phyloP scores from a whole-genome alignment of 108 stramenopile species.

The Nitzschia palea region DNA sequence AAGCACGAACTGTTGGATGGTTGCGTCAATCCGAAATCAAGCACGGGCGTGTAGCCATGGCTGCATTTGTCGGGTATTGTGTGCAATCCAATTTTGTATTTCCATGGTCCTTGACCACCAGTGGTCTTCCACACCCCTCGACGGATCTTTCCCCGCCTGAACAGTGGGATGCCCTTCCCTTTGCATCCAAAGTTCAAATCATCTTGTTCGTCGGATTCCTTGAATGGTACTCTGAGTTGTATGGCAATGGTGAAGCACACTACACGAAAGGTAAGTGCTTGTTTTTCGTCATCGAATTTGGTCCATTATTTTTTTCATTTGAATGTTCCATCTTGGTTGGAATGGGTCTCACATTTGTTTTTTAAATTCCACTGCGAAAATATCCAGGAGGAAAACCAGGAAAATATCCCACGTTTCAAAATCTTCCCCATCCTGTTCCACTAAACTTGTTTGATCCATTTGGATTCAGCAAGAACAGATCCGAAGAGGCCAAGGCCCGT shows the following conservation, averaged over 20 bases:
- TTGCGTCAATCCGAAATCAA: constrained; percentile 66
- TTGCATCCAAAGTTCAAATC: constrained; percentile 84
- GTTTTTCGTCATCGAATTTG: too few relatives aligned
- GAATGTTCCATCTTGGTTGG: too few relatives aligned
- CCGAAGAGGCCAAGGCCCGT: constrained; percentile 56
- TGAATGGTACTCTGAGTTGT: constrained; percentile 65
- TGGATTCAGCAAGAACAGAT: constrained; percentile 59
- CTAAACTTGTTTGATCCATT: constrained; percentile 81
- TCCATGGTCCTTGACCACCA: constrained; percentile 60
- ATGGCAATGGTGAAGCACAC: constrained; percentile 22
- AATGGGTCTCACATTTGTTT: too few relatives aligned
- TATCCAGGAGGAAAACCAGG: constrained; percentile 36
- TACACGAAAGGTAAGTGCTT: constrained; percentile 5
- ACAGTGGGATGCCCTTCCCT: constrained; percentile 82
- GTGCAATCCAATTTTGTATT: constrained; percentile 60
- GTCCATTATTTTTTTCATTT: too few relatives aligned
- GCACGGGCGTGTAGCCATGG: constrained; percentile 72
- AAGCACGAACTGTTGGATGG: constrained; percentile 52
- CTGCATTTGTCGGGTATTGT: constrained; percentile 67
- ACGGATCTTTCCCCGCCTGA: constrained; percentile 51
- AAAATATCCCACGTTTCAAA: constrained; percentile 61
- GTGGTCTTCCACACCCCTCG: constrained; percentile 62
- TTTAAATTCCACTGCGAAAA: too few relatives aligned
- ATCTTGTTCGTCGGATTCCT: constrained; percentile 80
- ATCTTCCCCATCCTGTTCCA: constrained; percentile 73